A percentile compares a stretch with the other conserved stretches of the same genome.
Evolutionary conservation across 2,329 filamentous ascomycete species (phyloP).

Genomic region (Nannizzia gypsea): DNA sequence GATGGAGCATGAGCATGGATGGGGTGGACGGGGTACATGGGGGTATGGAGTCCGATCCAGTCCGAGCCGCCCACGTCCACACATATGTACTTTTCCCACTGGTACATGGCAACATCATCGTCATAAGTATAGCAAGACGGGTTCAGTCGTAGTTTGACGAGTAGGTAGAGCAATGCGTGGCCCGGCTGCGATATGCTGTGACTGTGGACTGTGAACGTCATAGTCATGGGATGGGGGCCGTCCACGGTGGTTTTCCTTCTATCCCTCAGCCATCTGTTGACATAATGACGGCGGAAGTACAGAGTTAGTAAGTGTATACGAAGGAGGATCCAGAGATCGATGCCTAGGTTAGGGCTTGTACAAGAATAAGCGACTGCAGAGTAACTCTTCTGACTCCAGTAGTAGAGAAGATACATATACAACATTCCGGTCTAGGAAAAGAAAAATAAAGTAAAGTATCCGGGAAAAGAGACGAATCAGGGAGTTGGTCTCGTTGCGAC

Average conservation of each 20-base stretch:
- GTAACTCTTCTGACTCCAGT: not conserved
- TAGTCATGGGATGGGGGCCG: not conserved
- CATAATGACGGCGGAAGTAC: no score
- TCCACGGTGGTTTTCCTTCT: not conserved
- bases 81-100: not conserved
- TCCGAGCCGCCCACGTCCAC: constrained; percentile 2
- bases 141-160: no score
- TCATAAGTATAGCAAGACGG: no score
- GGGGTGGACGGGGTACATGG: constrained; percentile 1
- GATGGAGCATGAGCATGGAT: constrained; percentile 2
- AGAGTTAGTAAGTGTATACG: not conserved
- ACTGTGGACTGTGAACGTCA: not conserved
- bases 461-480: not conserved
- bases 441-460: not conserved
- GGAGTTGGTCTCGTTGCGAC: not conserved
- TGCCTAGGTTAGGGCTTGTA: not conserved
- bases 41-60: not conserved
- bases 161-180: not conserved
- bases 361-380: constrained; percentile 3
- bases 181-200: not conserved
- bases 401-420: not conserved
- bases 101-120: no score
- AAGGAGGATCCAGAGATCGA: not conserved
- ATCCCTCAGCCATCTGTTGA: no score
- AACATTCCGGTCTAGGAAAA: no score